phyloP scores from a whole-genome alignment of 1,139 yeast species.

The Suzukiozyma palmioleophila region DNA sequence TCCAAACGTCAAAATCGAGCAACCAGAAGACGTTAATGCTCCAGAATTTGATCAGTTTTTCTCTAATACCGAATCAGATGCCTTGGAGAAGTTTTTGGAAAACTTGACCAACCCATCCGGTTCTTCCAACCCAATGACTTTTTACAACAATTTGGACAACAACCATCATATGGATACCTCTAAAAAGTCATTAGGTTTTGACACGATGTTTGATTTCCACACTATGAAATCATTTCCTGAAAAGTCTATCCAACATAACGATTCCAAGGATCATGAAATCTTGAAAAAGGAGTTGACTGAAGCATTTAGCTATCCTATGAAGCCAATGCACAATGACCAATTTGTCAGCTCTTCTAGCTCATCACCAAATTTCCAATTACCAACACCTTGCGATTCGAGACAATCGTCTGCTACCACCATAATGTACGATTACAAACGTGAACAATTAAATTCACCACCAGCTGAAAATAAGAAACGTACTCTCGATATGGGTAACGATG shows the following conservation, averaged over 20 bases:
- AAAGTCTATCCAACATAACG: constrained; percentile 2
- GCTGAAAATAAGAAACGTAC: constrained; percentile 9
- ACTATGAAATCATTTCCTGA: constrained; percentile 22
- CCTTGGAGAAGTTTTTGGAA: constrained; percentile 43
- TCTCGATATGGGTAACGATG: constrained; percentile 7
- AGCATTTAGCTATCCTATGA: constrained; percentile 32
- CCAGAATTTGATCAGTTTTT: constrained; percentile 42
- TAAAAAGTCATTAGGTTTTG: constrained; percentile 11
- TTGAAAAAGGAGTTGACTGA: constrained; percentile 31
- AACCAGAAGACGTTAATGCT: not conserved
- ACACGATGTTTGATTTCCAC: constrained; percentile 24
- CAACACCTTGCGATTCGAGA: constrained; percentile 35
- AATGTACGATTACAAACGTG: not conserved
- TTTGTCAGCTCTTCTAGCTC: not conserved
- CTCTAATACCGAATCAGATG: constrained; percentile 41
- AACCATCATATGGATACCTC: not conserved
- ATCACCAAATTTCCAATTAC: constrained; percentile 19
- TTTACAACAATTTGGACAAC: constrained; percentile 17
- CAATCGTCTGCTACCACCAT: constrained; percentile 14
- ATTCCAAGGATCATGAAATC: constrained; percentile 12
- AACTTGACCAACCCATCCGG: constrained; percentile 33
- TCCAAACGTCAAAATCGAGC: not conserved
- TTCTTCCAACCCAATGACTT: constrained; percentile 27
- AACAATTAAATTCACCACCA: constrained; percentile 10
- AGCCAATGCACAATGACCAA: not conserved